Evolutionary conservation across 805 yeast species (phyloP).

Genomic region (Schwanniomyces vanrijiae): DNA sequence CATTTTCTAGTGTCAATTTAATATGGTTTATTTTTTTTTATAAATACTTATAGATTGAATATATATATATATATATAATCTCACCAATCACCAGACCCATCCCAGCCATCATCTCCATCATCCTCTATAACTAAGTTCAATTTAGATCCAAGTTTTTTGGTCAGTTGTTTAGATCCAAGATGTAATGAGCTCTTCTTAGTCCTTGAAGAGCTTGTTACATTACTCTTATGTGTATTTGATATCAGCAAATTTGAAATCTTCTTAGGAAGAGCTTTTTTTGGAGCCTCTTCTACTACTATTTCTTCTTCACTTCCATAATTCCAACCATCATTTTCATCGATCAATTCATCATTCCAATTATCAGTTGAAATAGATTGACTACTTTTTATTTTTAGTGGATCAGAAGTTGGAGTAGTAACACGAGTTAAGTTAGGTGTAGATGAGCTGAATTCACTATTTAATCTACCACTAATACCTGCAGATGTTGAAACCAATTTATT

Average conservation of each 20-base stretch:
- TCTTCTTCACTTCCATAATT: conserved; percentile 5
- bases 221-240: neutral
- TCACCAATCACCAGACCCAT: conserved; percentile 25
- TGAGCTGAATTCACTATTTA: conserved; percentile 35
- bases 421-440: conserved; percentile 39
- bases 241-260: neutral
- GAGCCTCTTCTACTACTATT: conserved; percentile 6
- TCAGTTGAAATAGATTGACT: neutral
- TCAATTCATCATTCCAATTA: neutral
- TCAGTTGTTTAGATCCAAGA: conserved; percentile 15
- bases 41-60: neutral
- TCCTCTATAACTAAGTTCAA: conserved; percentile 24
- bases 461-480: conserved; percentile 28
- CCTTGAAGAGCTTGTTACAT: neutral
- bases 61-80: neutral
- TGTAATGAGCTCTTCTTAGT: conserved; percentile 19
- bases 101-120: conserved; percentile 34
- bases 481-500: conserved; percentile 33
- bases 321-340: conserved; percentile 24
- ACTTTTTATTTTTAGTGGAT: conserved; percentile 6
- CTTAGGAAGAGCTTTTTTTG: conserved; percentile 3
- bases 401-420: conserved; percentile 23
- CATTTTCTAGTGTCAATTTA: neutral
- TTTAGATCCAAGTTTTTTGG: conserved; percentile 19
- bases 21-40: neutral